phyloP scores from a whole-genome alignment of 1,284 basidiomycete genomes.

The Ceratobasidium sp. region DNA sequence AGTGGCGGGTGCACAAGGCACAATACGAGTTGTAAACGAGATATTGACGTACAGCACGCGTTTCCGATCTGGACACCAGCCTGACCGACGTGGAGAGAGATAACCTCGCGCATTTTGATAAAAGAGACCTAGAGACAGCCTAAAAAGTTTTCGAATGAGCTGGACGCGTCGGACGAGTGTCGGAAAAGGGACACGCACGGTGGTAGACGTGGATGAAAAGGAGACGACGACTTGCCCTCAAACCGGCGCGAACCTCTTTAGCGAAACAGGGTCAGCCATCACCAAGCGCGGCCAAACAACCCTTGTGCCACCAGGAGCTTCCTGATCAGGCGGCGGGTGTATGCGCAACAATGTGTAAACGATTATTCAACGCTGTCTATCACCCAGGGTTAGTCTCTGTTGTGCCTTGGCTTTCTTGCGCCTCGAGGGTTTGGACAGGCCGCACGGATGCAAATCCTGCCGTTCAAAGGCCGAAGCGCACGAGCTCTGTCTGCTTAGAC shows the following conservation, averaged over 20 bases:
- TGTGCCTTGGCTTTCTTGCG: conserved; percentile 4
- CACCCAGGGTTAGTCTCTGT: neutral
- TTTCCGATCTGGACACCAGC: conserved; percentile 98
- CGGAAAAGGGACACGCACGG: conserved; percentile 19
- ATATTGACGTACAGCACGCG: conserved; percentile 69
- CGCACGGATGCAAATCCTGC: conserved; percentile 29
- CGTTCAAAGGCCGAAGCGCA: conserved; percentile 20
- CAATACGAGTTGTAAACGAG: conserved; percentile 16
- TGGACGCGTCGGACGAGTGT: neutral
- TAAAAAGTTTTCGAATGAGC: conserved; percentile 9
- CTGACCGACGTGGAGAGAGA: conserved; percentile 94
- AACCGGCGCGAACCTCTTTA: conserved; percentile 24
- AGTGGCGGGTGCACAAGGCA: conserved; percentile 4
- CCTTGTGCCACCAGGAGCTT: conserved; percentile 35
- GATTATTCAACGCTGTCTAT: conserved; percentile 16
- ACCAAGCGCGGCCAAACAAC: conserved; percentile 15
- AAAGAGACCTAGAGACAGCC: conserved; percentile 18
- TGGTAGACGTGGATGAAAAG: conserved; percentile 48
- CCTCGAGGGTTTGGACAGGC: conserved; percentile 31
- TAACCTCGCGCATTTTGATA: conserved; percentile 67
- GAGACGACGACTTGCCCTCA: conserved; percentile 22
- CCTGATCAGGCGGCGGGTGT: conserved; percentile 9
- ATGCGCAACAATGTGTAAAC: conserved; percentile 36
- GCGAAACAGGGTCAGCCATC: conserved; percentile 1
- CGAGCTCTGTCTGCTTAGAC: neutral